phyloP scores from a whole-genome alignment of 1,284 basidiomycete genomes.

The Tetrapyrgos nigripes region DNA sequence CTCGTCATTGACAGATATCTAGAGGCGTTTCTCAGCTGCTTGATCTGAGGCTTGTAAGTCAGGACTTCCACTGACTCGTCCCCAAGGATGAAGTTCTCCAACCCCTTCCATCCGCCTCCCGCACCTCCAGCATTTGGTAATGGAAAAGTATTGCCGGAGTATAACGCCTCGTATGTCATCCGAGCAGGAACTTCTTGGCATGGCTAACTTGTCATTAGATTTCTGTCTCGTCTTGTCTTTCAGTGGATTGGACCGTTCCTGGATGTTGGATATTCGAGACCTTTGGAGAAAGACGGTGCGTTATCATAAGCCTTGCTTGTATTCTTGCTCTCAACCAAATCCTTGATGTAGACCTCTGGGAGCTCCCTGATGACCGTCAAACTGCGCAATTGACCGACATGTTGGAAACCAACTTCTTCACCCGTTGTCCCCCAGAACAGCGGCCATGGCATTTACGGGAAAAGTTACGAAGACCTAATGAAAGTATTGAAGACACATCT shows the following conservation, averaged over 20 bases:
- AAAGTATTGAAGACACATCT: neutral
- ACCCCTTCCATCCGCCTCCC: constrained; percentile 22
- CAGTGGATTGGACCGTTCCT: constrained; percentile 47
- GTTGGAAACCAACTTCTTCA: constrained; percentile 42
- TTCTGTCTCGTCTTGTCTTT: constrained; percentile 43
- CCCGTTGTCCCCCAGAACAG: constrained; percentile 38
- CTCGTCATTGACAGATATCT: no score
- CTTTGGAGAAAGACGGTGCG: constrained; percentile 47
- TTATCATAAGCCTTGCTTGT: neutral
- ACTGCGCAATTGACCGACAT: constrained; percentile 33
- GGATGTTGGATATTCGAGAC: constrained; percentile 47
- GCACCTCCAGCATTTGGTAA: constrained; percentile 24
- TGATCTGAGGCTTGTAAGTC: no score
- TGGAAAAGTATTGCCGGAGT: constrained; percentile 27
- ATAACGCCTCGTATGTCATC: constrained; percentile 29
- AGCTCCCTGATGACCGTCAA: constrained; percentile 33
- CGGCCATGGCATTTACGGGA: constrained; percentile 26
- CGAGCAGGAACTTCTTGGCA: neutral
- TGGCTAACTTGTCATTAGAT: constrained; percentile 24
- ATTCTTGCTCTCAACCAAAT: neutral
- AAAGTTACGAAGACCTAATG: neutral
- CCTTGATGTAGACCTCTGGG: constrained; percentile 40
- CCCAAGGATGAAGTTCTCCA: constrained; percentile 8
- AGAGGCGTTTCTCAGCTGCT: no score
- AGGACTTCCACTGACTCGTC: no score